phyloP scores from a whole-genome alignment of 257 asterid genomes.

The Solanum corneliomulleri region DNA sequence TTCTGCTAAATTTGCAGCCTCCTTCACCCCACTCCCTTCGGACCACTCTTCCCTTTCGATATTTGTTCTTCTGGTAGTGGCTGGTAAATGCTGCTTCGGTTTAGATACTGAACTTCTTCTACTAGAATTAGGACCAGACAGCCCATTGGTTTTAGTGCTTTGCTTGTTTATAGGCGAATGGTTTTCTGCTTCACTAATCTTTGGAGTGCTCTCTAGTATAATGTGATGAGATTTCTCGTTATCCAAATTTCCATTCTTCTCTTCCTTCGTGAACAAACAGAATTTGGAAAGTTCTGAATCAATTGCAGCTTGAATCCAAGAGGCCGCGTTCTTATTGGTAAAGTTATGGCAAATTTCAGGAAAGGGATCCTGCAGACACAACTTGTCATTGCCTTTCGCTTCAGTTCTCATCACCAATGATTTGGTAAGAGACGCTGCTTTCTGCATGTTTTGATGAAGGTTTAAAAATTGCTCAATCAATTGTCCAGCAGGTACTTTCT shows the following conservation, averaged over 20 bases:
- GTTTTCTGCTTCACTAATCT: constrained; percentile 16
- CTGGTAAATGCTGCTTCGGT: constrained; percentile 13
- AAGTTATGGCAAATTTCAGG: constrained; percentile 8
- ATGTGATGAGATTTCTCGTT: constrained; percentile 32
- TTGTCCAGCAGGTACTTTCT: constrained; percentile 36
- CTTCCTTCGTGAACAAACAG: constrained; percentile 42
- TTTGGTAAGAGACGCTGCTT: constrained; percentile 18
- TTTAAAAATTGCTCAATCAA: constrained; percentile 54
- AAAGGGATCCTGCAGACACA: background rate
- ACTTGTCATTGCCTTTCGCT: constrained; percentile 2
- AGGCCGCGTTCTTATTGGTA: constrained; percentile 33
- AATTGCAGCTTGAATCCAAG: constrained; percentile 87
- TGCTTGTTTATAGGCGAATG: constrained; percentile 16
- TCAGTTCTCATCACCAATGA: constrained; percentile 19
- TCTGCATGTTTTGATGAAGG: constrained; percentile 43
- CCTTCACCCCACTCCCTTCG: constrained; percentile 36
- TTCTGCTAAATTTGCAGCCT: constrained; percentile 44
- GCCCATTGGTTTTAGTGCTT: constrained; percentile 2
- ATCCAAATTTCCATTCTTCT: constrained; percentile 16
- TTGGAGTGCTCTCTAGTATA: constrained; percentile 29
- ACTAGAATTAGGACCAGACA: constrained; percentile 7
- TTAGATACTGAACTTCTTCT: constrained; percentile 11
- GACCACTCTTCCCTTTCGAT: constrained; percentile 13
- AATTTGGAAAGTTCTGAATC: constrained; percentile 54
- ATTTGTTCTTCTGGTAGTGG: constrained; percentile 11